phyloP scores from a whole-genome alignment of 352 stramenopile species.

The Pythium rishiriense region DNA sequence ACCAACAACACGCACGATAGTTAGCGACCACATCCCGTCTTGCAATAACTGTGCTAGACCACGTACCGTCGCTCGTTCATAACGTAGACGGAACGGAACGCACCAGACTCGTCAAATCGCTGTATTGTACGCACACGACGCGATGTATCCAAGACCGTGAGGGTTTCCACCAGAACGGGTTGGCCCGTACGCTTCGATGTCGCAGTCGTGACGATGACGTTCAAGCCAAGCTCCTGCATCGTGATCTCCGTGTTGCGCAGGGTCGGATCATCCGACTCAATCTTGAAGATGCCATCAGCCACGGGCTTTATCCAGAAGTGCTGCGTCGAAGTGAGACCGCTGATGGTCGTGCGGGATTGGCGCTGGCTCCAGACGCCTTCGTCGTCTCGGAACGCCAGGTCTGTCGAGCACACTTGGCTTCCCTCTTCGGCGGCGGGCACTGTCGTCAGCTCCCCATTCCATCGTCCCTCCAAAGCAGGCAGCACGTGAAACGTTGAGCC shows the following conservation, averaged over 20 bases:
- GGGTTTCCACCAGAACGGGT: conserved; percentile 83
- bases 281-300: conserved; percentile 86
- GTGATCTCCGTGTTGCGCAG: conserved; percentile 81
- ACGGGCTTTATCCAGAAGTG: conserved; percentile 89
- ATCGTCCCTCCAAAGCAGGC: conserved; percentile 80
- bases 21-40: neutral
- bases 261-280: conserved; percentile 82
- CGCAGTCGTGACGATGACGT: conserved; percentile 83
- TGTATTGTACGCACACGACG: conserved; percentile 79
- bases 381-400: conserved; percentile 81
- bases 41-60: neutral
- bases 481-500: conserved; percentile 86
- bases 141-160: conserved; percentile 81
- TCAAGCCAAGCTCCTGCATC: conserved; percentile 84
- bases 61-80: conserved; percentile 81
- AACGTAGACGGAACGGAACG: conserved; percentile 87
- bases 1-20: neutral
- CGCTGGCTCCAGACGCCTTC: conserved; percentile 88
- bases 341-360: conserved; percentile 85
- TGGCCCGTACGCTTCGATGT: conserved; percentile 84
- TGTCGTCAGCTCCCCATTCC: conserved; percentile 80
- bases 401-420: conserved; percentile 85
- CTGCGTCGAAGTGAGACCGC: conserved; percentile 80
- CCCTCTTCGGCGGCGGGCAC: conserved; percentile 78
- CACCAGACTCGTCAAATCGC: conserved; percentile 84